These are phyloP conservation scores for Cytidiella melzeri DNA, from an alignment of 768 basidiomycete species.

Conservation along the genomic window DNA sequence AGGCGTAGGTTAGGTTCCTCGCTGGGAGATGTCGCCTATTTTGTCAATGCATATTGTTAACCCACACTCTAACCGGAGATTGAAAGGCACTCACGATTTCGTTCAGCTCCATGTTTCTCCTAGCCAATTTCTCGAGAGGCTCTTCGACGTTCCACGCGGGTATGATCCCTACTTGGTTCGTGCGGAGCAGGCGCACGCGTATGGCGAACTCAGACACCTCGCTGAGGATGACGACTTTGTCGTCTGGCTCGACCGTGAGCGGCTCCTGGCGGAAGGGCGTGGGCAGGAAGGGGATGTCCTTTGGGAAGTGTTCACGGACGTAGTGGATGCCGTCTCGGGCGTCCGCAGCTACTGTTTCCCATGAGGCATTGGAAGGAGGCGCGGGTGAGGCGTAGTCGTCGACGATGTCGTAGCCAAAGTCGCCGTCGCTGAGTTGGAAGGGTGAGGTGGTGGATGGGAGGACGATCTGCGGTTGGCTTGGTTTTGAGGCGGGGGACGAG, in stretches of 20 bases:
- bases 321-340: slow-evolving; percentile 22
- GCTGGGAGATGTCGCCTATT: slow-evolving; percentile 5
- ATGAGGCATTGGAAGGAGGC: background rate
- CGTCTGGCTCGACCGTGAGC: slow-evolving; percentile 17
- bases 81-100: slow-evolving; percentile 20
- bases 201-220: slow-evolving; percentile 21
- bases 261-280: slow-evolving; percentile 21
- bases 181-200: slow-evolving; percentile 17
- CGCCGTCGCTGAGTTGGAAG: background rate
- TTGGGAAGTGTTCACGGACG: slow-evolving; percentile 20
- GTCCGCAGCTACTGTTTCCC: slow-evolving; percentile 16
- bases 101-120: slow-evolving; percentile 25
- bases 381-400: background rate
- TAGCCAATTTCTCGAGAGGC: slow-evolving; percentile 22
- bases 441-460: too few relatives aligned
- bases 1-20: background rate
- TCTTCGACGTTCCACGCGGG: slow-evolving; percentile 26
- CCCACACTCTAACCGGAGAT: too few relatives aligned
- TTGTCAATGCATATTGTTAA: slow-evolving; percentile 2
- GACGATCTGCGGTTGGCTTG: too few relatives aligned
- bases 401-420: background rate
- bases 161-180: slow-evolving; percentile 17
- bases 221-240: slow-evolving; percentile 18
- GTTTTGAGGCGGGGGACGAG: too few relatives aligned
- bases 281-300: slow-evolving; percentile 15